Percentiles rank a stretch among this genome's conserved stretches.
Evolutionary conservation across 1,139 yeast genomes (phyloP).

Genomic region (Taphrina sp.): DNA sequence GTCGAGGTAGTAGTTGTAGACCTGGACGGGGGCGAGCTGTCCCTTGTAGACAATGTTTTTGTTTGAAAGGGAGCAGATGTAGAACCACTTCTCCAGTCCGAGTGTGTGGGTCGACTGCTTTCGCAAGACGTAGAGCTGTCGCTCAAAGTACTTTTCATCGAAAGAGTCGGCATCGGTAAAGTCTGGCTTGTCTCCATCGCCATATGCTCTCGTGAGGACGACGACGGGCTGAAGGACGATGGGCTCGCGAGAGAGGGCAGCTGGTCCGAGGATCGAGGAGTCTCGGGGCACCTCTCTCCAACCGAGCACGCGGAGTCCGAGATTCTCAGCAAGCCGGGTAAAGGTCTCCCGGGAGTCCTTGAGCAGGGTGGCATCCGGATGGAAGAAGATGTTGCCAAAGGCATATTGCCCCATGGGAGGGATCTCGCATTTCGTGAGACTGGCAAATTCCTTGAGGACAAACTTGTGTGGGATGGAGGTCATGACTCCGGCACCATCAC

Average conservation of each 20-base stretch:
- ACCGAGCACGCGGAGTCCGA: conserved; percentile 80
- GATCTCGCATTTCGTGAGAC: conserved; percentile 22
- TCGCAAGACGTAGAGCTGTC: conserved; percentile 78
- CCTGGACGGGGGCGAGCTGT: conserved; percentile 94
- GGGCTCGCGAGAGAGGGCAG: conserved; percentile 92
- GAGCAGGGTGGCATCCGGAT: conserved; percentile 66
- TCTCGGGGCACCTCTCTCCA: conserved; percentile 98
- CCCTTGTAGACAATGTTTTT: conserved; percentile 95
- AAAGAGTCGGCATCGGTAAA: conserved; percentile 53
- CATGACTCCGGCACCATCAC: conserved; percentile 98
- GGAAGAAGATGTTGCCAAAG: conserved; percentile 89
- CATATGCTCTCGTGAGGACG: conserved; percentile 59
- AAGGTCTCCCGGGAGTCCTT: conserved; percentile 70
- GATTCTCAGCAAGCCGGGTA: conserved; percentile 71
- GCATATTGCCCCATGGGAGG: conserved; percentile 77
- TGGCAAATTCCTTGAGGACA: conserved; percentile 74
- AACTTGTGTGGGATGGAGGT: conserved; percentile 88
- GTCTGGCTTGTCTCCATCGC: conserved; percentile 41
- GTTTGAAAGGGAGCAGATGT: conserved; percentile 86
- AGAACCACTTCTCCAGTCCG: conserved; percentile 95
- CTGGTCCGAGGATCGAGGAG: conserved; percentile 88
- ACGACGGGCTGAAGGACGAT: conserved; percentile 83
- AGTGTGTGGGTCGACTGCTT: conserved; percentile 87
- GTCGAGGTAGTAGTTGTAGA: conserved; percentile 90
- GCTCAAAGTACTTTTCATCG: conserved; percentile 66